Base-by-base conservation (phyloP, 352 stramenopile genomes). In the Globisporangium takayamanum region DNA sequence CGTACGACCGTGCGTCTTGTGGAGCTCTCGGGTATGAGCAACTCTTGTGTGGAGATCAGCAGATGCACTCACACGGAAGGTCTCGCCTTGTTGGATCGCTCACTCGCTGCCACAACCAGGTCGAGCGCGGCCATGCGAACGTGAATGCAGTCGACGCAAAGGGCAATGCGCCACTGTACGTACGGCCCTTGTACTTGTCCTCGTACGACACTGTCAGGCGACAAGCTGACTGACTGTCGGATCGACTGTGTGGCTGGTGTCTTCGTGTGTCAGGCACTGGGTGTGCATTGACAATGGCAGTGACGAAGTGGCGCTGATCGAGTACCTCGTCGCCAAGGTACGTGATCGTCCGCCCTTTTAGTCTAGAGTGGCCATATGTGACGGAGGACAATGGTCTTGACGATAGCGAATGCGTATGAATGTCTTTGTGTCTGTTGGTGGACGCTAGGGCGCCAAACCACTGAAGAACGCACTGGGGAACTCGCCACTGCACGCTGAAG, bases 121-220 rank as follows among this genome's bases (percentile, higher is more conserved):
- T 84, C 42, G 76, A 89, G 49, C 69, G 74, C 12, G 79, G 82
- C 2, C 78, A 75, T 28, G 74, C 76, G 1, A 80, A 72, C 48
- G 63, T 87, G 47, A 88, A 89, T 37, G 69, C 72, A 25, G 65
- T 76, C 10, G 82, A 92, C 39, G 55, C 45, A 53, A 89, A 89
- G 62, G 82, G 82, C 20, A 89, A 92, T 60, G 77, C 79, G 0
- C 63, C 82, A 57, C 50, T 92, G 82, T 89, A 72, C 41, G 72
- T 63, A 6, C 39, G n/a, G 20, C 22, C 16, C 22, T 22, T 51
- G 25, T 14, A 26, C 15, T 15, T 41, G 25, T 15, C 8, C 10
- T 16, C 14, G 3, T 12, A 4, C 33, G 10, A 12, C 7, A 39
- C 30, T 10, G 30, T 10, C 8, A 7, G 11, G 33, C 33, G 1